Conservation (phyloP, 225 moss, liverwort and hornwort genomes). For the Anthoceros angustus region DNA sequence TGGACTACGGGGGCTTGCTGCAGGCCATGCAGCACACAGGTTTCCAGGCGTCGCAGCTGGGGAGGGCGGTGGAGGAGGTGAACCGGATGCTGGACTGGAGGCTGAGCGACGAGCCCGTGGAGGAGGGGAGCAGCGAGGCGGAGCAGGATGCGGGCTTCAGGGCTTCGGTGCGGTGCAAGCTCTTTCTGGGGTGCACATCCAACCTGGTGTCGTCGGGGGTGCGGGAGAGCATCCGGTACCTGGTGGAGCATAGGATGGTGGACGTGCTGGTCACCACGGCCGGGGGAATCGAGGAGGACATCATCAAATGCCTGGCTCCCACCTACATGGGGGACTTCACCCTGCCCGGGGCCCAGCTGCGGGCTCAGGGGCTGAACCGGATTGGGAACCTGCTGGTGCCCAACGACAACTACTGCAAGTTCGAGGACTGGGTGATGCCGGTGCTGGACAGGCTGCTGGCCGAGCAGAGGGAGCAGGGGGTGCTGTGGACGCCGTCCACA, state of each 20-base stretch:
- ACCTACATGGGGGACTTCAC: slow-evolving; percentile 83
- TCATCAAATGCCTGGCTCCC: slow-evolving; percentile 89
- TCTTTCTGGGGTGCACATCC: slow-evolving; percentile 2
- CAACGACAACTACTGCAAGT: slow-evolving; percentile 86
- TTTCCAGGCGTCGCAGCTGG: neutral
- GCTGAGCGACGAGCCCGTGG: neutral
- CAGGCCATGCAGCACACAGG: neutral
- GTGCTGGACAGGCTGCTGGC: slow-evolving; percentile 70
- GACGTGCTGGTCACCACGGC: slow-evolving; percentile 93
- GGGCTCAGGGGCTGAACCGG: slow-evolving; percentile 75
- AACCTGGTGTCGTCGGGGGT: neutral
- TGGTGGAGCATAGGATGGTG: slow-evolving; percentile 20
- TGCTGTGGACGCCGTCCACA: slow-evolving; percentile 80
- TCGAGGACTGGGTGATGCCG: slow-evolving; percentile 92
- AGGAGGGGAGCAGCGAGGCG: neutral
- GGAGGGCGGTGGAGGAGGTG: slow-evolving; percentile 1
- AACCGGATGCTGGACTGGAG: slow-evolving; percentile 4
- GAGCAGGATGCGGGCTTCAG: neutral
- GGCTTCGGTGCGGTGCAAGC: neutral
- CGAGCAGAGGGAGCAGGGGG: slow-evolving; percentile 74
- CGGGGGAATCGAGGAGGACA: slow-evolving; percentile 91
- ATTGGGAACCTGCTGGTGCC: slow-evolving; percentile 92
- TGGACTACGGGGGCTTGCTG: slow-evolving; percentile 1
- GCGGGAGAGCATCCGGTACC: neutral
- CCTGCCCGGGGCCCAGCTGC: slow-evolving; percentile 58